phyloP scores from a whole-genome alignment of 306 rosid species.

The Cucumis hystrix region DNA sequence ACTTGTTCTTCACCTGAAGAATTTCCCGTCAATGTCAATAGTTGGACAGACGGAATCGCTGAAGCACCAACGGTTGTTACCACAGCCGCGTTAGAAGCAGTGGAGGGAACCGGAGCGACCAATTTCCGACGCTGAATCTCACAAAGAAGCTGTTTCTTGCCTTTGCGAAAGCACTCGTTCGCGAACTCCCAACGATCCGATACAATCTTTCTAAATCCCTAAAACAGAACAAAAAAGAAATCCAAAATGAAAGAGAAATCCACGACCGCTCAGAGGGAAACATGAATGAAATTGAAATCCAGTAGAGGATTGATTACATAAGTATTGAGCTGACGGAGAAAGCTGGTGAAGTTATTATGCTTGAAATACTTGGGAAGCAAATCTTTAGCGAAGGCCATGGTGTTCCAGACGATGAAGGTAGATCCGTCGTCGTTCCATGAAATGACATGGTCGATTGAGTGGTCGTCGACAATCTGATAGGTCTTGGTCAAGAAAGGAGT shows the following conservation, averaged over 20 bases:
- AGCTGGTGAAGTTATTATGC: conserved; percentile 92
- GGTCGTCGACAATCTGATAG: conserved; percentile 64
- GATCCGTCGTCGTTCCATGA: conserved; percentile 93
- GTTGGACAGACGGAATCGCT: conserved; percentile 16
- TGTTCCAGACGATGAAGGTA: conserved; percentile 82
- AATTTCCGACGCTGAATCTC: conserved; percentile 80
- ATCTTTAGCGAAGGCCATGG: conserved; percentile 76
- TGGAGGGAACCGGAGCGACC: conserved; percentile 2
- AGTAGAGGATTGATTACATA: conserved; percentile 32
- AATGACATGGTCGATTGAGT: conserved; percentile 53
- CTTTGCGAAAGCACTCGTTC: conserved; percentile 59
- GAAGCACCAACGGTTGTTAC: conserved; percentile 6
- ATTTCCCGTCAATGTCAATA: conserved; percentile 38
- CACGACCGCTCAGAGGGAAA: background rate
- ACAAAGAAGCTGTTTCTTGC: conserved; percentile 50
- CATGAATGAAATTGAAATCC: background rate
- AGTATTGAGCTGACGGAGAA: conserved; percentile 90
- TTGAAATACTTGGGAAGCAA: conserved; percentile 77
- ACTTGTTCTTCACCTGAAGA: conserved; percentile 75
- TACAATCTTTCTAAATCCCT: conserved; percentile 81
- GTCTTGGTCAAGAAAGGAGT: conserved; percentile 85
- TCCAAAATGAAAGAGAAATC: background rate
- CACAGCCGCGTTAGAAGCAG: background rate
- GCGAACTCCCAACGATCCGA: conserved; percentile 94
- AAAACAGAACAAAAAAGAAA: background rate